Conservation (phyloP, 257 asterid species). For the Echites panduratus region DNA sequence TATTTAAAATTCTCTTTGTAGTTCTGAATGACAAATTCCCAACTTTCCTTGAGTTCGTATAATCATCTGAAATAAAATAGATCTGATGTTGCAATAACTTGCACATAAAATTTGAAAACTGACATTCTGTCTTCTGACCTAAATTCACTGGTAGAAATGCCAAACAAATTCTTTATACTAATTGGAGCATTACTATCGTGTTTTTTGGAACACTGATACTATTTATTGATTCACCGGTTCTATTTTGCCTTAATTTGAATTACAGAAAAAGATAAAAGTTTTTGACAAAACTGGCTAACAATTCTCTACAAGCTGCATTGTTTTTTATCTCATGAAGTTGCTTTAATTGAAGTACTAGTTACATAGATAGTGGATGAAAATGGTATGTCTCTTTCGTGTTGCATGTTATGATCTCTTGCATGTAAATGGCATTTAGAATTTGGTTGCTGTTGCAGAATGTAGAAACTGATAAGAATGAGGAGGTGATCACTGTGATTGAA, state of each 20-base stretch:
- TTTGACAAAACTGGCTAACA: not conserved
- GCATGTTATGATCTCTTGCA: constrained; percentile 2
- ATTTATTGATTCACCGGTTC: not conserved
- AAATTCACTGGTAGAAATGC: not conserved
- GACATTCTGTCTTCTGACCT: not conserved
- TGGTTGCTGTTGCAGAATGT: constrained; percentile 44
- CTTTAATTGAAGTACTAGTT: not conserved
- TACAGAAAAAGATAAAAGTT: not conserved
- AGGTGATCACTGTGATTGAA: constrained; percentile 77
- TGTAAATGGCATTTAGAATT: constrained; percentile 21
- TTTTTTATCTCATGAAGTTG: not conserved
- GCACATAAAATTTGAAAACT: not conserved
- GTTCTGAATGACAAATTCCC: not conserved
- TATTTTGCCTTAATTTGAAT: not conserved
- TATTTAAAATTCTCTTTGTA: not conserved
- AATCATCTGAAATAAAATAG: not conserved
- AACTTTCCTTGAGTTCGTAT: not conserved
- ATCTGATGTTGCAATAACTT: not conserved
- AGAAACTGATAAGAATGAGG: constrained; percentile 36
- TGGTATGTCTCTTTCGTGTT: not conserved
- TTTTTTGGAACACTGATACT: not conserved
- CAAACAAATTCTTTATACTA: not conserved
- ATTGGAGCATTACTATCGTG: not conserved
- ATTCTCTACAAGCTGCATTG: not conserved
- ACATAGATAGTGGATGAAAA: not conserved